Evolutionary conservation across 805 yeast genomes (phyloP), one percentile per base, ranked within the genome.

Genomic region (Candida golubevii): DNA sequence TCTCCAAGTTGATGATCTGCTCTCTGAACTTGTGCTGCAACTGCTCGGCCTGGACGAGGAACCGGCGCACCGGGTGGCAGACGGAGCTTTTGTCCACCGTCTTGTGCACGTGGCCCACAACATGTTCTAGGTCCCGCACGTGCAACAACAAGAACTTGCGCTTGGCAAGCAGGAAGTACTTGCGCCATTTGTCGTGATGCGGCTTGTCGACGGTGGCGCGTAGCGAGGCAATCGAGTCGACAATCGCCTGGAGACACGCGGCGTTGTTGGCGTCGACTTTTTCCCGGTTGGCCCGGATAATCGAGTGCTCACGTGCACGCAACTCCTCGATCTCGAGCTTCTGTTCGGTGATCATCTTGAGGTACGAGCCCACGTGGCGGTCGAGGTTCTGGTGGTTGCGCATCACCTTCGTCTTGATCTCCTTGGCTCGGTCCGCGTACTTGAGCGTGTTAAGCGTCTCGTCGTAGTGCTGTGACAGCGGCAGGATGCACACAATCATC

Each of bases 401-500:
- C 2, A 78, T 72, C 2, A 86, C 69, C 53, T 86, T 87, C 0
- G 96, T 90, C 59, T 86, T 86, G 54, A 90, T 90, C 52, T 85
- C 89, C 59, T 89, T 89, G 12, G 97, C 97, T 35, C 97, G 70
- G 59, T 88, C 82, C 0, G 97, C 97, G 62, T 90, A 91, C 60
- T 88, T 87, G 48, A 91, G 74, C 0, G 97, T 88, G 61, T 91
- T 91, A 41, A 87, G 69, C 1, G 98, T 90, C 59, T 91, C 98
- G 58, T 91, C 98, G 61, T 88, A 89, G 62, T 91, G 97, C 36
- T 72, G 74, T 28, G 86, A 78, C 47, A 89, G 85, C 0, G 97
- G 97, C 4, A 95, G 83, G 3, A 91, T 78, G 64, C 98, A 91
- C 1, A 89, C 97, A 52, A 91, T 87, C 98, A 91, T 91, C 5